Conservation (phyloP, 208 protist genomes). For the Herpetomonas samuelpessoai region DNA sequence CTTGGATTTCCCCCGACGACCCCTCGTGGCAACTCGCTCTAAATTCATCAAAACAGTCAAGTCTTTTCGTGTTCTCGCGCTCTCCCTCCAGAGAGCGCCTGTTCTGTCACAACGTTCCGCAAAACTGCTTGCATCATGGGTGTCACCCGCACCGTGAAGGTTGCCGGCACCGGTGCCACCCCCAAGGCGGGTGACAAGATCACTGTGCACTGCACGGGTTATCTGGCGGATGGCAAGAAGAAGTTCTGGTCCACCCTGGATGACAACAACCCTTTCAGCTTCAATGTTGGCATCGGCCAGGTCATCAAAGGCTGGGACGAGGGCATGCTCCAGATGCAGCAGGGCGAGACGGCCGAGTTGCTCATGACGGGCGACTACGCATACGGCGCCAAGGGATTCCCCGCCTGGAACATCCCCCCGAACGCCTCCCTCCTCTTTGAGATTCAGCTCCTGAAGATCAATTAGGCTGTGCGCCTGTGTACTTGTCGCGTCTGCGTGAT, state of each 20-base stretch:
- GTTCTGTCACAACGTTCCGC: neutral
- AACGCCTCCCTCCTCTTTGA: slow-evolving; percentile 85
- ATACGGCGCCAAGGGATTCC: slow-evolving; percentile 86
- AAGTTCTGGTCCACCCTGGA: slow-evolving; percentile 90
- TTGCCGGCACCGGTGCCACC: slow-evolving; percentile 51
- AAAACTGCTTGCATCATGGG: slow-evolving; percentile 42
- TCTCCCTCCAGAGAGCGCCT: no score
- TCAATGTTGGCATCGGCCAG: slow-evolving; percentile 87
- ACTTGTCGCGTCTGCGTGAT: no score
- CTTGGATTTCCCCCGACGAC: no score
- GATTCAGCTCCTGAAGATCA: slow-evolving; percentile 86
- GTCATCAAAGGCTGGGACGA: slow-evolving; percentile 96
- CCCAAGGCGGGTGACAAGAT: slow-evolving; percentile 70
- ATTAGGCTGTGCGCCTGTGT: slow-evolving; percentile 8
- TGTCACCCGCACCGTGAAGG: slow-evolving; percentile 62
- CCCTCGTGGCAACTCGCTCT: no score
- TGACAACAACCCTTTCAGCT: slow-evolving; percentile 88
- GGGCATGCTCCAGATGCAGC: slow-evolving; percentile 86
- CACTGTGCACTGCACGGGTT: slow-evolving; percentile 90
- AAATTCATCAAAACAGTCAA: no score
- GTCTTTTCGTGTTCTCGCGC: no score
- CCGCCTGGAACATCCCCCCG: slow-evolving; percentile 84
- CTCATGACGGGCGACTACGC: slow-evolving; percentile 79
- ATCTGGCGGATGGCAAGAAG: slow-evolving; percentile 75
- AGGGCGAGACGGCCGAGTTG: slow-evolving; percentile 80